Evolutionary conservation across 305 asterid species (phyloP).

Genomic region (Solanum hybrid): DNA sequence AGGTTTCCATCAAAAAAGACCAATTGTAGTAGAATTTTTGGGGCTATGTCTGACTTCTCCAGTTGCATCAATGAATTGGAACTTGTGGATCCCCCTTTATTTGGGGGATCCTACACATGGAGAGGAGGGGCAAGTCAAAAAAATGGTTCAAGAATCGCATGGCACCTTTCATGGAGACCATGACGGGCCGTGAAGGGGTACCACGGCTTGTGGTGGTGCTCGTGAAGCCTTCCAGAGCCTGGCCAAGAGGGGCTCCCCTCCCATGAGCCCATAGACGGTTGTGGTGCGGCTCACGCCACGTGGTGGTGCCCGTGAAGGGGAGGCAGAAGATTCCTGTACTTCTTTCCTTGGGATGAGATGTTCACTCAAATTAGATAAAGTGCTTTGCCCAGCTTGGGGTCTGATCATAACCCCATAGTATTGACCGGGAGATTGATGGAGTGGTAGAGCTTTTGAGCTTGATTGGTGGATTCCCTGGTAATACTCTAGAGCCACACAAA

Average conservation of each 20-base stretch:
- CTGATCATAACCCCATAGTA: neutral
- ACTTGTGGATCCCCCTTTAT: neutral
- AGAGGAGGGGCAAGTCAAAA: neutral
- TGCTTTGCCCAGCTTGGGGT: neutral
- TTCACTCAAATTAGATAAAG: neutral
- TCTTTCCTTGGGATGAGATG: neutral
- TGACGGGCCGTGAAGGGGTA: neutral
- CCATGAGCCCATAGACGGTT: neutral
- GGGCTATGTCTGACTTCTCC: neutral
- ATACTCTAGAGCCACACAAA: neutral
- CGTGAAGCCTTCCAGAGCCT: neutral
- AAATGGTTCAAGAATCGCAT: neutral
- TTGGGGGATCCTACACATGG: no score
- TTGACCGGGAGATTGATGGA: neutral
- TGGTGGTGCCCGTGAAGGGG: neutral
- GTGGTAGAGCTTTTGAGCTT: neutral
- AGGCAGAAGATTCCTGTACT: neutral
- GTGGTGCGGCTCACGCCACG: neutral
- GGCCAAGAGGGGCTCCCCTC: neutral
- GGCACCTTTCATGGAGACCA: neutral
- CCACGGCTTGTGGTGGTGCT: neutral
- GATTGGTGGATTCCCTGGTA: neutral
- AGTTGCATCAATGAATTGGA: neutral
- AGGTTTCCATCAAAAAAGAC: neutral
- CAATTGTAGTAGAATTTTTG: neutral